A percentile compares a stretch with the other conserved stretches of the same genome.
These are phyloP conservation scores for Salvia rosmarinus DNA, from an alignment of 257 asterid genomes.

Conservation along the genomic window DNA sequence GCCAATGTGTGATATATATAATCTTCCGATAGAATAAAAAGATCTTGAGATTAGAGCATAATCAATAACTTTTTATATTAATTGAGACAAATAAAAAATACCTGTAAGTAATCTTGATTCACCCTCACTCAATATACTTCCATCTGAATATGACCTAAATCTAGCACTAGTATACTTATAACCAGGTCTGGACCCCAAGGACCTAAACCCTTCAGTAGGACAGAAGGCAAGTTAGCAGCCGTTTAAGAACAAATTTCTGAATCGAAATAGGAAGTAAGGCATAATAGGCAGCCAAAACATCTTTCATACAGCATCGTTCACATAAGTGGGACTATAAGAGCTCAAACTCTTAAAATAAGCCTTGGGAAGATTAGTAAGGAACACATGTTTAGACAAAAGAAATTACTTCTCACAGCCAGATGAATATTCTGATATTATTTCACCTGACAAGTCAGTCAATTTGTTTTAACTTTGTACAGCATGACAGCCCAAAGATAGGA, in stretches of 20 bases:
- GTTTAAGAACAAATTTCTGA: background rate
- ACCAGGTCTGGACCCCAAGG: constrained; percentile 91
- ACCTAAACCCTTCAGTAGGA: constrained; percentile 67
- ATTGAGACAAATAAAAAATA: constrained; percentile 29
- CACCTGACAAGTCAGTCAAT: background rate
- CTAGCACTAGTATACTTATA: too few relatives aligned
- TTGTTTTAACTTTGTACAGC: background rate
- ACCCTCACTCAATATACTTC: constrained; percentile 54
- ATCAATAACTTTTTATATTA: background rate
- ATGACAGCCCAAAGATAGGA: background rate
- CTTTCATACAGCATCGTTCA: too few relatives aligned
- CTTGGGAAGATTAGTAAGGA: background rate
- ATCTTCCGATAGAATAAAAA: too few relatives aligned
- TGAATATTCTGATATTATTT: background rate
- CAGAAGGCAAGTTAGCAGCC: constrained; percentile 21
- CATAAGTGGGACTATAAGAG: too few relatives aligned
- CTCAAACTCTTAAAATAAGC: background rate
- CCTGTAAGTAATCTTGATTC: constrained; percentile 78
- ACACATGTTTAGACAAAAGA: background rate
- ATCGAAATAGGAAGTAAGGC: constrained; percentile 4
- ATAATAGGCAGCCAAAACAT: too few relatives aligned
- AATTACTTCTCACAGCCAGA: background rate
- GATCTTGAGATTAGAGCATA: constrained; percentile 37
- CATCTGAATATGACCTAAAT: constrained; percentile 61
- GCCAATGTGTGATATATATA: too few relatives aligned